Base-by-base conservation (phyloP, 225 moss, liverwort and hornwort species). In the Rhytidiadelphus loreus region DNA sequence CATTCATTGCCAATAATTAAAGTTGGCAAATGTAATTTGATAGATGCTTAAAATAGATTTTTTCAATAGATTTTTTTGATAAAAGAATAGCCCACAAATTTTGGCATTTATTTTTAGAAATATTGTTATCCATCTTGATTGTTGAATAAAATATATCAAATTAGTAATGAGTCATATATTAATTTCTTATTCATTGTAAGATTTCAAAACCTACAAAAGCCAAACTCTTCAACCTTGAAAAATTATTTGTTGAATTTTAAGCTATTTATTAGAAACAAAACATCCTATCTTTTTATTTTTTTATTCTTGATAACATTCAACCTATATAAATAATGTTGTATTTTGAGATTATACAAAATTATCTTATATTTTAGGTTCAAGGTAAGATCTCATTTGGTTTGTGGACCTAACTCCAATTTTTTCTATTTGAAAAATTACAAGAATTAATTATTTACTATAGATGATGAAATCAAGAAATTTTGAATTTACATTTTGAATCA, bases 141-240 rank as follows among this genome's bases (percentile, higher is more conserved):
- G 13, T 0, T 0, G 2, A 4, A 12, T 39, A 24, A n/a, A 68
- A n/a, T 23, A n/a, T 7, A 68, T n/a, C 12, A 68, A 66, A 66
- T 37, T 21, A n/a, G 0, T 12, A n/a, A 68, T n/a, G 22, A n/a
- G 7, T 12, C 0, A 5, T 0, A n/a, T 23, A 12, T 22, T 22
- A n/a, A 68, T 68, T 21, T 68, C 6, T 68, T n/a, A n/a, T 0
- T 21, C 1, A 66, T 2, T 22, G 11, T 12, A 22, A 66, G 12
- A 43, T 26, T 72, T 73, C 11, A 46, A 30, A 26, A 73, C 3
- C 26, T 44, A 44, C 9, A 15, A 16, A 23, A 73, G 12, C 0
- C 7, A 73, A 29, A 5, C 9, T 26, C 4, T 73, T 2, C 6
- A 2, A 73, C 17, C 4, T 46, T 18, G 2, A 3, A 48, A 44